Evolutionary conservation across 805 yeast genomes (phyloP).

Genomic region (Metschnikowia arizonensis): DNA sequence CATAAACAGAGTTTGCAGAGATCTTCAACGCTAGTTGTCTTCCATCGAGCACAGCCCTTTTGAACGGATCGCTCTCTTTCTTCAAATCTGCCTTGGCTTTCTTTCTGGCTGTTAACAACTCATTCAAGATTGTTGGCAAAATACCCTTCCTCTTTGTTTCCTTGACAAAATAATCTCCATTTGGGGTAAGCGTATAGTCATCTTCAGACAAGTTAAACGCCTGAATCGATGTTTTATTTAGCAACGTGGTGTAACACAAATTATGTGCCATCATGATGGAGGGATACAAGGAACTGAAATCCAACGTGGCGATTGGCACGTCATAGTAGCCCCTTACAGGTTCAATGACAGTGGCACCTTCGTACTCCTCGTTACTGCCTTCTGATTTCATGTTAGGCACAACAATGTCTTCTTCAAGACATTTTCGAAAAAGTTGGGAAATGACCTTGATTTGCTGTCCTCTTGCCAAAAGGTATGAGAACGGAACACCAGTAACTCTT

Average conservation of each 20-base stretch:
- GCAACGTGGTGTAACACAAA: slow-evolving; percentile 87
- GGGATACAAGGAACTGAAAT: slow-evolving; percentile 96
- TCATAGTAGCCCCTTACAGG: slow-evolving; percentile 94
- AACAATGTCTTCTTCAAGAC: slow-evolving; percentile 78
- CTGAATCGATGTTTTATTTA: slow-evolving; percentile 65
- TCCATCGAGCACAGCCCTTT: slow-evolving; percentile 90
- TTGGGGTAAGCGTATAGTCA: slow-evolving; percentile 86
- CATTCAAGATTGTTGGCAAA: slow-evolving; percentile 86
- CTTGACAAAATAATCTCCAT: slow-evolving; percentile 86
- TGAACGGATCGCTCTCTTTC: slow-evolving; percentile 92
- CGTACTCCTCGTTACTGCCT: slow-evolving; percentile 87
- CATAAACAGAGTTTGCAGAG: slow-evolving; percentile 97
- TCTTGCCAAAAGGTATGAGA: slow-evolving; percentile 78
- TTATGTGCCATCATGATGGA: slow-evolving; percentile 89
- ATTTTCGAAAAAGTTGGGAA: slow-evolving; percentile 91
- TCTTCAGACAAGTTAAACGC: slow-evolving; percentile 58
- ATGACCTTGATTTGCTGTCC: slow-evolving; percentile 98
- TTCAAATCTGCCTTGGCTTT: slow-evolving; percentile 87
- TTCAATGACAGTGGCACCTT: slow-evolving; percentile 98
- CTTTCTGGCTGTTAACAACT: slow-evolving; percentile 86
- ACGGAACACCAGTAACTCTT: slow-evolving; percentile 98
- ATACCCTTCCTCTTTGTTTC: slow-evolving; percentile 70
- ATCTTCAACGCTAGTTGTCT: slow-evolving; percentile 94
- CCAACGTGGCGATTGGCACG: slow-evolving; percentile 95
- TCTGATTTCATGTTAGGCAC: slow-evolving; percentile 85